Base-by-base conservation (phyloP, 148 eudicot genomes). In the Camellia japonica region DNA sequence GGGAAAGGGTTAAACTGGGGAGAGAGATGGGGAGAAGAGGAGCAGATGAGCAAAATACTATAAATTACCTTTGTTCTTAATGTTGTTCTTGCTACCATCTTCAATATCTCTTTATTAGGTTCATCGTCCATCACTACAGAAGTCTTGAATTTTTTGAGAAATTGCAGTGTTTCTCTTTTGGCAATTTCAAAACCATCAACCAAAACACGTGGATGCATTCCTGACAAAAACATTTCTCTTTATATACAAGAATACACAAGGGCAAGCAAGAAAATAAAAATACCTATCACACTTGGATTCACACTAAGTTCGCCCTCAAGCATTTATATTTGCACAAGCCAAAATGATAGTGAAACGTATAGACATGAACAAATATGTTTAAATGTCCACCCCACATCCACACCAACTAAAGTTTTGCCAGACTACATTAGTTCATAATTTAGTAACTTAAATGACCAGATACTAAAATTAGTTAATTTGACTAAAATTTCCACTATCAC, bases 111-210 rank as follows among this genome's bases (percentile, higher is more conserved):
- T 87, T 75, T 91, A 83, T 96, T 98, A 66, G 99, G 99, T 41
- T 96, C 94, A 75, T 92, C 86, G 51, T 98, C 99, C 90, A 96
- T 92, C 75, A 92, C 91, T 60, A 96, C 99, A 77, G 97, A 93
- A 85, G 97, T 96, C 87, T 96, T 93, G 74, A 96, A 96, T 80
- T 90, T 92, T 75, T 96, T 97, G 9, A 96, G 88, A 88, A 91
- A 93, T 49, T 89, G 89, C 75, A 96, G 93, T 59, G 98, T 93
- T 77, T 98, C 99, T 85, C 88, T 89, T 87, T 96, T 96, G 30
- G 98, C 99, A 79, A 96, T 92, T 84, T 96, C 99, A 85, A 96
- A 92, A 72, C 99, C 99, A 84, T 96, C 99, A 76, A 96, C 99
- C 80, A 96, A 68, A 63, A 93, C 91, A 73, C 98, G 97, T 70